Base-by-base conservation (phyloP, 495 filamentous ascomycete species). In the Astrocystis sublimbata region DNA sequence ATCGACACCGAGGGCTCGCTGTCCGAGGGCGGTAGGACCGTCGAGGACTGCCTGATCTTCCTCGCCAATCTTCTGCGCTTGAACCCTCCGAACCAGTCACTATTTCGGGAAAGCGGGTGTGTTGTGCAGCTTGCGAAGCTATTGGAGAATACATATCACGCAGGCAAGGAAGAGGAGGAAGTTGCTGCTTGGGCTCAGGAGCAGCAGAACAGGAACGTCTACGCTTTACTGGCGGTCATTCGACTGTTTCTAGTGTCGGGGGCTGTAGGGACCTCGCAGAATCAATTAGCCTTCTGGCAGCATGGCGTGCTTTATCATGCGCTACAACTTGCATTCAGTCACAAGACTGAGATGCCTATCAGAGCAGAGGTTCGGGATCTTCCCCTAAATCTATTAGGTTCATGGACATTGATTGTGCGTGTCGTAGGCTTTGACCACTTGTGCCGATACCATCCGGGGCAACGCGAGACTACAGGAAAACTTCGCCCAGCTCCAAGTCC, bases 1-100 rank as follows among this genome's bases (percentile, higher is more conserved):
- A 91, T 98, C 43, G 82, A 88, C 60, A 76, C 80, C 0, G 94
- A 98, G 72, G 94, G 96, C 1, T 87, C 86, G 9, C 76, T 98
- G 57, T 87, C 83, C 6, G 86, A 92, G 65, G 96, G 96, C 19
- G 92, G 91, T n/a, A 90, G 93, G 53, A 84, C 91, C 26, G 89
- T 96, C 13, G 93, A 96, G 73, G 93, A 98, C 74, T 97, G 94
- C 65, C 81, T 98, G n/a, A 91, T 93, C 38, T 79, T 98, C 53
- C 82, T 98, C 17, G 92, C 92, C 31, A 97, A 97, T 70, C 83
- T 98, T 21, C 79, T 98, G n/a, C 85, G 88, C 43, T 83, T 92
- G 62, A 98, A 97, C 71, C 79, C 87, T 23, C 91, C 93, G 23
- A 98, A 98, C 70, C 96, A 98, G 73, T 93, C 91, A 35, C 89